Conservation (phyloP, 306 rosid genomes). For the Styphnolobium japonicum region DNA sequence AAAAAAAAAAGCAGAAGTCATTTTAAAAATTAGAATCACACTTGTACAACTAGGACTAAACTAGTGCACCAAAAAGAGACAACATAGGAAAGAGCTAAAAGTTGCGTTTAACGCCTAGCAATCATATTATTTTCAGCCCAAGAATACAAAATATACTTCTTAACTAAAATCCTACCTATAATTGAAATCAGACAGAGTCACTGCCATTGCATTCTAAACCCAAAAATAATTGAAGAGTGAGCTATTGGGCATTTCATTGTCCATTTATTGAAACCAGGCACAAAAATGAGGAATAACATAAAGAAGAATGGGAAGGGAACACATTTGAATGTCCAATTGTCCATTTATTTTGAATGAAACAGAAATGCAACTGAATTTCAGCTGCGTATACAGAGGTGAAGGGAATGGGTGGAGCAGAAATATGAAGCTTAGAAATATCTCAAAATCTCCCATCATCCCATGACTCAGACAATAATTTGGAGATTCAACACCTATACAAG, state of each 20-base stretch:
- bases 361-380: background rate
- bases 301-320: background rate
- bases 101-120: background rate
- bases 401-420: background rate
- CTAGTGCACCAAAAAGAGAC: background rate
- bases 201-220: conserved; percentile 3
- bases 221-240: background rate
- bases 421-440: background rate
- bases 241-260: background rate
- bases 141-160: background rate
- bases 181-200: background rate
- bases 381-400: background rate
- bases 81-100: background rate
- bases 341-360: background rate
- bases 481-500: background rate
- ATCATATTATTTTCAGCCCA: background rate
- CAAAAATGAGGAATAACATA: background rate
- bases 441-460: background rate
- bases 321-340: background rate
- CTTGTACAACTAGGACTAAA: background rate
- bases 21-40: background rate
- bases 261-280: background rate
- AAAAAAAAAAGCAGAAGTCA: background rate
- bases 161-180: background rate
- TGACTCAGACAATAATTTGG: background rate